Evolutionary conservation across 2,329 filamentous ascomycete species (phyloP).

Genomic region (Fusarium pseudoanthophilum): DNA sequence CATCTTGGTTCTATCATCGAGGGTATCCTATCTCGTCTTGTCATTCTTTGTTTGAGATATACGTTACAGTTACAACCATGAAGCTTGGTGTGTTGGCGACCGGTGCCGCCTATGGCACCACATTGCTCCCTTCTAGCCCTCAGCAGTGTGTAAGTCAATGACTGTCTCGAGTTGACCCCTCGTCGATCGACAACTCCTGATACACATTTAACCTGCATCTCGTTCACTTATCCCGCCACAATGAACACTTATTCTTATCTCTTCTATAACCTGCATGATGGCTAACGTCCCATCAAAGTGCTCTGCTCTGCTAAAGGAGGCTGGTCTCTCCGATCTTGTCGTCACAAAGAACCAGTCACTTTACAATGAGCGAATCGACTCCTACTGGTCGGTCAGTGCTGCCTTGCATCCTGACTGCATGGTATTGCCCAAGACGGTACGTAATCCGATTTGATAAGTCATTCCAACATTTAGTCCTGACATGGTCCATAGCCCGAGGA

Average conservation of each 20-base stretch:
- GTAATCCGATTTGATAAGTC: not conserved
- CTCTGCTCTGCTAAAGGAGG: slow-evolving; percentile 34
- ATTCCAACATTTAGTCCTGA: not conserved
- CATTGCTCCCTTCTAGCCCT: not conserved
- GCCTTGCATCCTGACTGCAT: slow-evolving; percentile 52
- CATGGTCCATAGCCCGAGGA: slow-evolving; percentile 41
- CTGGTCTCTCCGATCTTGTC: slow-evolving; percentile 45
- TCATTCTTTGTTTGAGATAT: not conserved
- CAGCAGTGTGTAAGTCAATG: slow-evolving; percentile 28
- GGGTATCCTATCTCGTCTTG: not conserved
- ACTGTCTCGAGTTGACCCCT: not conserved
- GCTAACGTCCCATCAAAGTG: slow-evolving; percentile 41
- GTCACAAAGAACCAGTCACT: slow-evolving; percentile 42
- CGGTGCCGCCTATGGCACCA: slow-evolving; percentile 13
- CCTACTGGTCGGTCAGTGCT: slow-evolving; percentile 53
- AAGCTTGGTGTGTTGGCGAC: slow-evolving; percentile 25
- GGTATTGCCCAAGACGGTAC: slow-evolving; percentile 45
- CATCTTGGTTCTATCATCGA: not conserved
- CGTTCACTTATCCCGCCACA: not conserved
- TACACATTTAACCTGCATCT: not conserved
- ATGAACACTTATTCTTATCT: not conserved
- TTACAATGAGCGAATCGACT: slow-evolving; percentile 47
- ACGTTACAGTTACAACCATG: slow-evolving; percentile 10
- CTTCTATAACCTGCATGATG: not conserved
- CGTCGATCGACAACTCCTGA: not conserved